phyloP scores from a whole-genome alignment of 2,329 filamentous ascomycete species.

The Aspergillus bombycis region DNA sequence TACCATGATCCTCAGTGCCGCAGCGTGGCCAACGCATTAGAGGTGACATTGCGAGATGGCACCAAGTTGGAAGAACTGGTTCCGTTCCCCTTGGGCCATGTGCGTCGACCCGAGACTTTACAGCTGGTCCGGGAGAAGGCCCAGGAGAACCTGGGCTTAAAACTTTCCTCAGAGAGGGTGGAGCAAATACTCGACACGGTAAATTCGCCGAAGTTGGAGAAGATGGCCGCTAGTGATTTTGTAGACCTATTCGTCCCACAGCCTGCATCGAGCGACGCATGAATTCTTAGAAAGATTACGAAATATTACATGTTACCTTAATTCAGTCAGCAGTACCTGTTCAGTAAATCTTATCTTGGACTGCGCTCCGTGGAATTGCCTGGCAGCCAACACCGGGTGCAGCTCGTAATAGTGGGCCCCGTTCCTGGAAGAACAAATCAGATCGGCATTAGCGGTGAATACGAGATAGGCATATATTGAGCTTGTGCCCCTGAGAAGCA shows the following conservation, averaged over 20 bases:
- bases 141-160: not conserved
- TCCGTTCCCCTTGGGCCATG: constrained; percentile 41
- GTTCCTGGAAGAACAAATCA: not conserved
- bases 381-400: too few species aligned
- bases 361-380: too few species aligned
- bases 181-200: not conserved
- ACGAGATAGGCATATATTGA: not conserved
- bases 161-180: not conserved
- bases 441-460: not conserved
- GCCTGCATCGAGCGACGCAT: not conserved
- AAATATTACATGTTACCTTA: not conserved
- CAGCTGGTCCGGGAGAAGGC: not conserved
- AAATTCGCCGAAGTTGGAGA: not conserved
- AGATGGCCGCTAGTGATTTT: not conserved
- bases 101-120: constrained; percentile 3
- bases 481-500: not conserved
- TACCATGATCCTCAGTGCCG: constrained; percentile 33
- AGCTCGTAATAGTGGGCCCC: too few species aligned
- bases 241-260: not conserved
- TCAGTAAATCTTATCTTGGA: too few species aligned
- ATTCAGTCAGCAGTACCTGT: not conserved
- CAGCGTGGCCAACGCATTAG: constrained; percentile 32
- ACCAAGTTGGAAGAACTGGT: constrained; percentile 32
- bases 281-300: not conserved
- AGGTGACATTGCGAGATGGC: constrained; percentile 29